Evolutionary conservation across 2,329 filamentous ascomycete genomes (phyloP).

Genomic region (Cytospora leucostoma): DNA sequence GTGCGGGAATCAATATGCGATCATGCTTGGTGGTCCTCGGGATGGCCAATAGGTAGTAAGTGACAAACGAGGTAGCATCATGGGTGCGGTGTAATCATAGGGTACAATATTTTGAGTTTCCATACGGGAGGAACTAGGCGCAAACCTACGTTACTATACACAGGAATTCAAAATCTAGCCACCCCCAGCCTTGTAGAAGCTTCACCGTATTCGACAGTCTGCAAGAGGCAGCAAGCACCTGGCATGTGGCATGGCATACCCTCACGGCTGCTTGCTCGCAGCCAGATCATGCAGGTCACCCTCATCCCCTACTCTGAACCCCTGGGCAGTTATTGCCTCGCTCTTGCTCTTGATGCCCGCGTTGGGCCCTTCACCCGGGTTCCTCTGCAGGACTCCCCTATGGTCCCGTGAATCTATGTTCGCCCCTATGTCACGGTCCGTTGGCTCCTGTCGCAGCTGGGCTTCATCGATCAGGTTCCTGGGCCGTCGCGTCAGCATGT

Average conservation of each 20-base stretch:
- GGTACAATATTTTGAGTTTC: too few relatives aligned
- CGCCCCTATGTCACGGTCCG: slow-evolving; percentile 17
- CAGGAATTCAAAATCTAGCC: too few relatives aligned
- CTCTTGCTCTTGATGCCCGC: not conserved
- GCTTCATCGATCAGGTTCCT: slow-evolving; percentile 19
- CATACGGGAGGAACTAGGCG: too few relatives aligned
- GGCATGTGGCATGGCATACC: too few relatives aligned
- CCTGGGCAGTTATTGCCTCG: not conserved
- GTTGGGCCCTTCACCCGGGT: not conserved
- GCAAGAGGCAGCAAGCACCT: too few relatives aligned
- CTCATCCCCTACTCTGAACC: slow-evolving; percentile 9
- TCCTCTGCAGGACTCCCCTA: slow-evolving; percentile 1
- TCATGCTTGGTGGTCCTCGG: not conserved
- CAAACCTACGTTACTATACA: too few relatives aligned
- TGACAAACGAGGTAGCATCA: too few relatives aligned
- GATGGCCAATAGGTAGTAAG: not conserved
- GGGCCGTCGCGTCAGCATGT: not conserved
- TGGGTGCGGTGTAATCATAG: too few relatives aligned
- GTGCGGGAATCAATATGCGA: not conserved
- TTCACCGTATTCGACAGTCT: too few relatives aligned
- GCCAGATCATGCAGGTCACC: slow-evolving; percentile 11
- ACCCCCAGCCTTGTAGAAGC: too few relatives aligned
- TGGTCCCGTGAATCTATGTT: slow-evolving; percentile 10
- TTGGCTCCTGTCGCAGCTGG: slow-evolving; percentile 16
- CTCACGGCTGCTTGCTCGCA: slow-evolving; percentile 7